phyloP scores from a whole-genome alignment of 1,284 basidiomycete genomes.

The Moesziomyces antarcticus region DNA sequence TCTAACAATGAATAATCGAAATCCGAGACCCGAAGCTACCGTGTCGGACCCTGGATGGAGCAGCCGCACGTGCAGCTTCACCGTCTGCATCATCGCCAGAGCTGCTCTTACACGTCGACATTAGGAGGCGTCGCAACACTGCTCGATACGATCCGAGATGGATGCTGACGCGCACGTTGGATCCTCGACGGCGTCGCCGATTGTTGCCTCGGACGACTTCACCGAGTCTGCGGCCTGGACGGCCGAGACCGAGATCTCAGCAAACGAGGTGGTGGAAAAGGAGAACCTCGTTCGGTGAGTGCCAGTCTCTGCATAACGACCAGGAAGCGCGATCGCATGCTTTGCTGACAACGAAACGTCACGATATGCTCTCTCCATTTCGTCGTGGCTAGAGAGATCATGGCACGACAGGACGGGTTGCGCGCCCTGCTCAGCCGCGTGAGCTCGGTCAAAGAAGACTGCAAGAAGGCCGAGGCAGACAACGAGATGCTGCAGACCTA shows the following conservation, averaged over 20 bases:
- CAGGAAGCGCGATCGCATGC: background rate
- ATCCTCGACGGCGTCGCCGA: slow-evolving; percentile 34
- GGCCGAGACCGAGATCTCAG: slow-evolving; percentile 59
- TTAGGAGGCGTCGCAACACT: background rate
- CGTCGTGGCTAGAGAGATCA: slow-evolving; percentile 44
- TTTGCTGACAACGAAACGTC: background rate
- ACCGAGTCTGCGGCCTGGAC: slow-evolving; percentile 54
- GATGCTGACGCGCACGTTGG: slow-evolving; percentile 11
- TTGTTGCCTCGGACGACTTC: slow-evolving; percentile 38
- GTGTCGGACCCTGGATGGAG: background rate
- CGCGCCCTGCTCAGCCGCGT: slow-evolving; percentile 59
- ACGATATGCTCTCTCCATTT: background rate
- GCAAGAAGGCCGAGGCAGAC: slow-evolving; percentile 63
- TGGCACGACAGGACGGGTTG: slow-evolving; percentile 60
- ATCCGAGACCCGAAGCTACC: background rate
- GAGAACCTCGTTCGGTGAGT: slow-evolving; percentile 62
- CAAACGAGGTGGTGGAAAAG: slow-evolving; percentile 67
- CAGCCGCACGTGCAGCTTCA: background rate
- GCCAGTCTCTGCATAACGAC: background rate
- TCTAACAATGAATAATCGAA: background rate
- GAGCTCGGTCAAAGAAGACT: slow-evolving; percentile 59
- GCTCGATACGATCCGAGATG: slow-evolving; percentile 2
- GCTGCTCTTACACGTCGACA: background rate
- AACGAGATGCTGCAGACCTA: slow-evolving; percentile 67
- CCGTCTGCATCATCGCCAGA: background rate